Evolutionary conservation across 2,329 filamentous ascomycete species (phyloP), one percentile per base, ranked within the genome.

Genomic region (Coleophoma eucalyptorum): DNA sequence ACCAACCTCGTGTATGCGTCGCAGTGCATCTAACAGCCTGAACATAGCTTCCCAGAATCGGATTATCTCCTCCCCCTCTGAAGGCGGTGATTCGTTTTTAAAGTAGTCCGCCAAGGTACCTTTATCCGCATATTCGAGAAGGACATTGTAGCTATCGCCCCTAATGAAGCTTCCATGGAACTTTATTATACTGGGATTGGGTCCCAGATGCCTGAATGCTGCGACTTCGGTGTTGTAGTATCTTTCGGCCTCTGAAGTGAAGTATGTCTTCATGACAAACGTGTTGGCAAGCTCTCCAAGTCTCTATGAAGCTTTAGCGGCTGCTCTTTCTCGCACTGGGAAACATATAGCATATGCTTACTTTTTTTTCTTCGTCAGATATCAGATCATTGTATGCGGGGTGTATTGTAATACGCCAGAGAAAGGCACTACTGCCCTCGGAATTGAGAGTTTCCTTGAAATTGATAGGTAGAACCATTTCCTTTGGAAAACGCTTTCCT

Each of bases 81-180:
- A 57, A 3, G 66, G 62, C 13, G 58, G 62, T 5, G 52, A 26
- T 41, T 56, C 48, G 7, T 43, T 57, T 33, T 54, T 46, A 49
- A 68, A 65, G 47, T 59, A 69, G 6, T 67, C 51, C 37, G 67
- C 59, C 3, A 71, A 54, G 4, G 59, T 63, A 2, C 68, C 66
- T 18, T 57, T 49, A 35, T 69, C 61, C 3, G 68, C 67, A 56
- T 62, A 67, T 51, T 71, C 67, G 4, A 71, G 58, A 6, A 70
- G 46, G 5, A 69, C 58, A 50, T 69, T 64, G 50, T 43, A 65
- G 4, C 51, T 55, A 16, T 60, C 52, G 10, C 56, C 52, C 40
- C 66, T 60, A 13, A 49, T 58, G 44, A 57, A 63, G 49, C 54
- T 58, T 10, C 61, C 61, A 49, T 53, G 61, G 52, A 62, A 66